A percentile compares a stretch with the other conserved stretches of the same genome.
Conservation (phyloP, 805 yeast species). For the Jamesozyma rosinii region DNA sequence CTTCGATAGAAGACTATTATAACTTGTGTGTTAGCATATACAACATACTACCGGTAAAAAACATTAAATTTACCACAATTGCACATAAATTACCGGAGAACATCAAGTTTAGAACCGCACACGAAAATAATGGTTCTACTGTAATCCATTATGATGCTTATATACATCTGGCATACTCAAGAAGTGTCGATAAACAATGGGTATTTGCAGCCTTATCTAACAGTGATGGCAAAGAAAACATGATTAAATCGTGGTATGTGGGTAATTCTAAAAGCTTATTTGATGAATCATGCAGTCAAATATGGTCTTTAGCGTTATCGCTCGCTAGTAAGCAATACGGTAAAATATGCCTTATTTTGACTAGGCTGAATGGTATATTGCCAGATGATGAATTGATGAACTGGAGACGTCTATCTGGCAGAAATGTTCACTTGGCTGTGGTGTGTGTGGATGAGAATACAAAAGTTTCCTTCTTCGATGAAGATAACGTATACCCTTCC, state of each 20-base stretch:
- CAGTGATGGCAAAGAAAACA: conserved; percentile 58
- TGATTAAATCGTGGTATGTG: conserved; percentile 56
- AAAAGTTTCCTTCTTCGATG: conserved; percentile 33
- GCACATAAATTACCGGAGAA: conserved; percentile 36
- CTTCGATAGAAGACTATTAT: conserved; percentile 27
- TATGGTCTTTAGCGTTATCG: conserved; percentile 50
- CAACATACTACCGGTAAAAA: conserved; percentile 38
- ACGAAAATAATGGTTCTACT: conserved; percentile 25
- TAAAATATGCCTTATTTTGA: conserved; percentile 50
- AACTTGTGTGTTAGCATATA: conserved; percentile 47
- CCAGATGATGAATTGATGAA: conserved; percentile 76
- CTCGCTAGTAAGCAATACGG: conserved; percentile 39
- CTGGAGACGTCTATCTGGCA: conserved; percentile 64
- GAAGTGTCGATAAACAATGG: conserved; percentile 78
- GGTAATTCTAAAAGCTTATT: conserved; percentile 32
- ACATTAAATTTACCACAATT: conserved; percentile 31
- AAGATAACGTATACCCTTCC: conserved; percentile 28
- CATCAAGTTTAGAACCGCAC: conserved; percentile 35
- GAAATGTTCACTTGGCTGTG: conserved; percentile 54
- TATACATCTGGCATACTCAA: conserved; percentile 76
- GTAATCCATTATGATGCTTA: conserved; percentile 47
- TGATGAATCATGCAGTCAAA: conserved; percentile 53
- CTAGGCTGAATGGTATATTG: conserved; percentile 61
- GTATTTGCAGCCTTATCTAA: conserved; percentile 84
- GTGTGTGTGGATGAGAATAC: conserved; percentile 57